Percentiles rank a stretch among this genome's conserved stretches.
Conservation (phyloP, 2,329 filamentous ascomycete species). For the Aspergillus puulaauensis region DNA sequence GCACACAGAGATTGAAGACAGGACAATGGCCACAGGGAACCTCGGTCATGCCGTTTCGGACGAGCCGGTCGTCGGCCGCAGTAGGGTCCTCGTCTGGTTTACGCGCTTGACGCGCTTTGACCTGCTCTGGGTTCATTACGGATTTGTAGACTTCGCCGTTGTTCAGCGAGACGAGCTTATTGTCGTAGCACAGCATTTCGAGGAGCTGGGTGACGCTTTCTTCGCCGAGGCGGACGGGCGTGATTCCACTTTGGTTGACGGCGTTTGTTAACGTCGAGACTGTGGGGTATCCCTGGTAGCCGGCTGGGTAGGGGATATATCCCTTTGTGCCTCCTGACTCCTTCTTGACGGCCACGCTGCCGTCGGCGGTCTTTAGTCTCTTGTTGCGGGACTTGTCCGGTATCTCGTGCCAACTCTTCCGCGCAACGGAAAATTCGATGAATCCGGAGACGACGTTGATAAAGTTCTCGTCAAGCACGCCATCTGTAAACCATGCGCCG, state of each 20-base stretch:
- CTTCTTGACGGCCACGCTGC: slow-evolving; percentile 32
- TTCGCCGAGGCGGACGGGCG: slow-evolving; percentile 67
- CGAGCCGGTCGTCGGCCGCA: slow-evolving; percentile 42
- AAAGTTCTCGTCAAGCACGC: slow-evolving; percentile 83
- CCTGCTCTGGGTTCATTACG: slow-evolving; percentile 39
- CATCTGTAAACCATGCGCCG: slow-evolving; percentile 91
- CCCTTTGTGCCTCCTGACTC: slow-evolving; percentile 27
- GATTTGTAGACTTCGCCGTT: slow-evolving; percentile 52
- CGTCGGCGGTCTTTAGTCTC: slow-evolving; percentile 37
- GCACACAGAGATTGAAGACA: slow-evolving; percentile 87
- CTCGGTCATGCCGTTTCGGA: slow-evolving; percentile 78
- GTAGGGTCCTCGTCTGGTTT: slow-evolving; percentile 30
- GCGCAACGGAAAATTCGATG: slow-evolving; percentile 71
- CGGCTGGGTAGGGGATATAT: slow-evolving; percentile 57
- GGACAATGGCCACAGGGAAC: slow-evolving; percentile 89
- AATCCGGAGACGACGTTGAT: slow-evolving; percentile 73
- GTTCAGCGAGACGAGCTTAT: slow-evolving; percentile 67
- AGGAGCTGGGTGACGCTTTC: slow-evolving; percentile 81
- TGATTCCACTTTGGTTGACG: slow-evolving; percentile 67
- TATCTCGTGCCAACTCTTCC: slow-evolving; percentile 67
- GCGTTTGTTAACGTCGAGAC: slow-evolving; percentile 73
- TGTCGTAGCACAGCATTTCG: slow-evolving; percentile 86
- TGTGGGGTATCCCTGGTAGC: slow-evolving; percentile 78
- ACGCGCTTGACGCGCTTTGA: slow-evolving; percentile 35
- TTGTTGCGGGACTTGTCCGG: slow-evolving; percentile 43